Percentiles rank a stretch among this genome's conserved stretches.
phyloP scores from a whole-genome alignment of 2,329 filamentous ascomycete species.

The Cryphonectria parasitica region DNA sequence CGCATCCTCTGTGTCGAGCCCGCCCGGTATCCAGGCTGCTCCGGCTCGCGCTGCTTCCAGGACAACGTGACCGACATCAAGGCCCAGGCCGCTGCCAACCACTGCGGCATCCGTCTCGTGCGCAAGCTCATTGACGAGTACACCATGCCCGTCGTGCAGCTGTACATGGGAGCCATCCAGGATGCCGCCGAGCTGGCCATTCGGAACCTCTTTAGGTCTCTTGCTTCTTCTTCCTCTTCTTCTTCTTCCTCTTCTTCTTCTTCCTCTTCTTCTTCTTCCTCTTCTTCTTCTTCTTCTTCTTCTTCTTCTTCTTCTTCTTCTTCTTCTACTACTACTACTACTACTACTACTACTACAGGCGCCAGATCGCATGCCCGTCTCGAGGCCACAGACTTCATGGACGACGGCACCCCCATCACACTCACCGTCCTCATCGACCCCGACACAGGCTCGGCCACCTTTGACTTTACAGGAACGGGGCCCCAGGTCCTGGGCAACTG shows the following conservation, averaged over 20 bases:
- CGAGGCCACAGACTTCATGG: constrained; percentile 39
- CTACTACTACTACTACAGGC: no score
- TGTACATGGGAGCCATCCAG: constrained; percentile 47
- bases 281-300: no score
- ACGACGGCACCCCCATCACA: constrained; percentile 41
- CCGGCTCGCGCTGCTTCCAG: constrained; percentile 40
- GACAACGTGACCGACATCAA: constrained; percentile 51
- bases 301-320: no score
- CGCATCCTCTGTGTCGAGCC: constrained; percentile 16
- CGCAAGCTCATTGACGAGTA: constrained; percentile 40
- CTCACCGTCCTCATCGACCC: constrained; percentile 38
- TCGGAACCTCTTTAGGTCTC: constrained; percentile 42
- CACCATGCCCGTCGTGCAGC: constrained; percentile 39
- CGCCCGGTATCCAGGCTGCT: constrained; percentile 37
- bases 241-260: constrained; percentile 44
- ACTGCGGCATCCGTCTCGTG: constrained; percentile 43
- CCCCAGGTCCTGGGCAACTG: constrained; percentile 41
- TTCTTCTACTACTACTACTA: no score
- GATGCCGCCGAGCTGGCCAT: constrained; percentile 45
- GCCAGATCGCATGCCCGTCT: constrained; percentile 38
- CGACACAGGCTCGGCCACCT: constrained; percentile 36
- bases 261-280: constrained; percentile 44
- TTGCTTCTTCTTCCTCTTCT: constrained; percentile 39
- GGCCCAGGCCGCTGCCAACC: constrained; percentile 47
- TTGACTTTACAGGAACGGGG: constrained; percentile 40